Evolutionary conservation across 257 asterid species (phyloP).

Genomic region (Solanum pimpinellifolium): DNA sequence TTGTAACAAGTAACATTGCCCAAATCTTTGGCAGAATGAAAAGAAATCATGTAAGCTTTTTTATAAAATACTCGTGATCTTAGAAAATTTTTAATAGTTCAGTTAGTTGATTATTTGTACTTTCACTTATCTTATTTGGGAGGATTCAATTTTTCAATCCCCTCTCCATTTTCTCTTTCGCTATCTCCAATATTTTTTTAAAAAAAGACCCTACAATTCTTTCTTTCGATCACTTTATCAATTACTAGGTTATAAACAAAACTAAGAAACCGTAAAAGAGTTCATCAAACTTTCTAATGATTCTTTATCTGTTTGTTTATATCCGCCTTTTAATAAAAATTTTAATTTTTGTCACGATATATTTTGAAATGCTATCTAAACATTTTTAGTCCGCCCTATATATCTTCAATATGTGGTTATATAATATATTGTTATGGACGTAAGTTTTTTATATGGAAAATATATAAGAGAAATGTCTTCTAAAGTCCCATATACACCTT

Average conservation of each 20-base stretch:
- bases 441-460: neutral
- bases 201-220: neutral
- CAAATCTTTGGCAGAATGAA: neutral
- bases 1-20: neutral
- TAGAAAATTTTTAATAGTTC: no score
- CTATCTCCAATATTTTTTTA: neutral
- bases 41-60: neutral
- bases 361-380: neutral
- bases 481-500: neutral
- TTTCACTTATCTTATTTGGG: neutral
- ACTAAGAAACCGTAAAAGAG: neutral
- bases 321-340: fast-evolving
- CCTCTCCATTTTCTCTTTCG: neutral
- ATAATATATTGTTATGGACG: neutral
- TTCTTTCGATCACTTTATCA: neutral
- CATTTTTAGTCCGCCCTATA: neutral
- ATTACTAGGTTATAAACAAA: neutral
- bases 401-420: neutral
- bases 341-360: neutral
- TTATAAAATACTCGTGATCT: neutral
- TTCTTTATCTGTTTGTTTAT: neutral
- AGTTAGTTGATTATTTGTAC: no score
- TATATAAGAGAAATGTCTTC: neutral
- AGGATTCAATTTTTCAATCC: neutral
- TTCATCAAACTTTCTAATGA: neutral